Evolutionary conservation across 257 asterid species (phyloP).

Genomic region (Scutellaria baicalensis): DNA sequence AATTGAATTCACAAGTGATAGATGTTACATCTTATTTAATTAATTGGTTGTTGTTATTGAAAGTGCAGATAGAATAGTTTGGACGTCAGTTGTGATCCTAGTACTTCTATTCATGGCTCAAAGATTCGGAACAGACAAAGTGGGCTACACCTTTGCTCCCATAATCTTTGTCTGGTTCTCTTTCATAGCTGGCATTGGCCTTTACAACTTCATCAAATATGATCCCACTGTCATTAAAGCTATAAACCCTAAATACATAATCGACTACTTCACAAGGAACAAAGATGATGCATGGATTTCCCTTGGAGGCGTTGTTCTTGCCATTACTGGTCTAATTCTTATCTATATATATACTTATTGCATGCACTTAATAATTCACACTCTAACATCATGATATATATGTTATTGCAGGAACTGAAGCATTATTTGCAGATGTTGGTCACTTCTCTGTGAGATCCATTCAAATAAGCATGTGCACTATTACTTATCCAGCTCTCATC

Average conservation of each 20-base stretch:
- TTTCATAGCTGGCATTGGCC: constrained; percentile 37
- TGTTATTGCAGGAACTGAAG: constrained; percentile 66
- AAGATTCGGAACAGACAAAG: constrained; percentile 59
- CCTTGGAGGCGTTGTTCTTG: constrained; percentile 54
- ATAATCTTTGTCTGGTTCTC: constrained; percentile 42
- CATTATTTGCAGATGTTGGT: constrained; percentile 64
- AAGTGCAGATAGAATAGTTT: constrained; percentile 33
- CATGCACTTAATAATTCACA: no score
- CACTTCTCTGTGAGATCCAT: constrained; percentile 55
- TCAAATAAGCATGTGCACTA: constrained; percentile 45
- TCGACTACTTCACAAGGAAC: constrained; percentile 38
- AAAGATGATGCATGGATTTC: constrained; percentile 52
- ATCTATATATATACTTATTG: no score
- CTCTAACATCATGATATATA: no score
- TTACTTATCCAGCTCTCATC: constrained; percentile 39
- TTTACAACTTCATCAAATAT: constrained; percentile 45
- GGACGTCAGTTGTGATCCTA: constrained; percentile 45
- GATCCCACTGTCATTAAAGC: constrained; percentile 41
- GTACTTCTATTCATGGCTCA: constrained; percentile 39
- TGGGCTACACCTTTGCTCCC: constrained; percentile 63
- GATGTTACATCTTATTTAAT: no score
- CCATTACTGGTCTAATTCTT: constrained; percentile 58
- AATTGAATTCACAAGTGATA: no score
- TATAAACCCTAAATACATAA: constrained; percentile 41
- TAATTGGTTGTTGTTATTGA: no score